Percentiles rank a stretch among this genome's conserved stretches.
phyloP scores from a whole-genome alignment of 306 rosid genomes.

The Ormosia semicastrata region DNA sequence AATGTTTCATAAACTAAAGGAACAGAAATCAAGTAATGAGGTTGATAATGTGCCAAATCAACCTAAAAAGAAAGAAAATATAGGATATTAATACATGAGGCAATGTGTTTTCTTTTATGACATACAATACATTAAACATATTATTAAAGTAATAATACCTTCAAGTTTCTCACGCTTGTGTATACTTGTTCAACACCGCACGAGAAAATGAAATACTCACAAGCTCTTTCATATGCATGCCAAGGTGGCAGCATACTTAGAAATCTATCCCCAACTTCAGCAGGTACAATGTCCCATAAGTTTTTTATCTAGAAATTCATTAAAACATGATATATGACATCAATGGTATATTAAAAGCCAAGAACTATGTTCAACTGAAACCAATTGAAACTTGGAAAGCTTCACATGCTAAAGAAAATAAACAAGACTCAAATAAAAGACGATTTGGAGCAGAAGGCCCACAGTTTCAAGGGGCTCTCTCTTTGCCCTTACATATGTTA shows the following conservation, averaged over 20 bases:
- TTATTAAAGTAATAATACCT: constrained; percentile 51
- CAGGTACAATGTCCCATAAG: constrained; percentile 74
- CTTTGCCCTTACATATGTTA: neutral
- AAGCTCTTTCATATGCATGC: constrained; percentile 96
- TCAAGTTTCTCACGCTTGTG: constrained; percentile 78
- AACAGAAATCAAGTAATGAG: constrained; percentile 76
- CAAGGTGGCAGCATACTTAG: constrained; percentile 95
- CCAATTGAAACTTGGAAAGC: constrained; percentile 14
- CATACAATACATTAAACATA: constrained; percentile 16
- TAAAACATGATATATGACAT: constrained; percentile 1
- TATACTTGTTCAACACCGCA: constrained; percentile 78
- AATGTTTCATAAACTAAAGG: constrained; percentile 92
- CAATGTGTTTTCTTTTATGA: neutral
- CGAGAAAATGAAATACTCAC: constrained; percentile 82
- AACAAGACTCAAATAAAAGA: neutral
- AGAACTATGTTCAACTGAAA: constrained; percentile 16
- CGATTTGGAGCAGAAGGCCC: neutral
- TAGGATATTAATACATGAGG: neutral
- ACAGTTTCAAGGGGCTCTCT: neutral
- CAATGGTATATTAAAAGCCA: constrained; percentile 20
- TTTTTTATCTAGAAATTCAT: constrained; percentile 58
- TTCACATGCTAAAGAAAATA: neutral
- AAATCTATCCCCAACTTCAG: constrained; percentile 79
- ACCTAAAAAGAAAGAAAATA: constrained; percentile 41
- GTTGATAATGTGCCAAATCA: constrained; percentile 74